A percentile compares a stretch with the other conserved stretches of the same genome.
These are phyloP conservation scores for Arabis alpina DNA, from an alignment of 345 rosid genomes.

Conservation along the genomic window DNA sequence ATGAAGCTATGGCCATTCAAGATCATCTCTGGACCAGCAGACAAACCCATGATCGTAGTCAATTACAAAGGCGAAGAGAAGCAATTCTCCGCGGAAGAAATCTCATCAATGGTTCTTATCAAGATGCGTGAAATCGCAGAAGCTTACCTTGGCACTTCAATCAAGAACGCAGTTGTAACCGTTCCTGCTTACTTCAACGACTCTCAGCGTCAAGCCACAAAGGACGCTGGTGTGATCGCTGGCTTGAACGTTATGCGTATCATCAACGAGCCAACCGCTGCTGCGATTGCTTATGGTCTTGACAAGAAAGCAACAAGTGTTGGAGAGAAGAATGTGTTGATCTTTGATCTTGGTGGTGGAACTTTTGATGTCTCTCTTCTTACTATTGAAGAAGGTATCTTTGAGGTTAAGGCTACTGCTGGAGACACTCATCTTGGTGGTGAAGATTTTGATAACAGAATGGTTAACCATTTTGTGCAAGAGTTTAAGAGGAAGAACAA, in stretches of 20 bases:
- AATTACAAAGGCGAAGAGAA: constrained; percentile 47
- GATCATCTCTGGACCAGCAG: constrained; percentile 40
- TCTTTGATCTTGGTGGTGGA: constrained; percentile 70
- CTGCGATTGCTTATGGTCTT: constrained; percentile 46
- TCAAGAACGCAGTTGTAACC: constrained; percentile 42
- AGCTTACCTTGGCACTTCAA: constrained; percentile 26
- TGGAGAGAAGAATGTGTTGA: constrained; percentile 44
- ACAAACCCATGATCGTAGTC: constrained; percentile 46
- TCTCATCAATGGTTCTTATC: constrained; percentile 40
- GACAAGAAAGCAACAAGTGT: constrained; percentile 44
- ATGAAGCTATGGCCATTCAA: constrained; percentile 48
- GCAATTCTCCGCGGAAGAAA: constrained; percentile 45
- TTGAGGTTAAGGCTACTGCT: constrained; percentile 66
- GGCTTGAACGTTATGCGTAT: constrained; percentile 41
- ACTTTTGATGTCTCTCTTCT: constrained; percentile 69
- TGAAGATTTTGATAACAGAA: constrained; percentile 69
- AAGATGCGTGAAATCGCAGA: constrained; percentile 45
- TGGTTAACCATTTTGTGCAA: constrained; percentile 68
- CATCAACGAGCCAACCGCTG: constrained; percentile 45
- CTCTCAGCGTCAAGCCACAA: constrained; percentile 43
- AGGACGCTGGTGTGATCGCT: constrained; percentile 39
- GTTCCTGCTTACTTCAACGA: constrained; percentile 49
- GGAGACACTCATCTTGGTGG: constrained; percentile 77
- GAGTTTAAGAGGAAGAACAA: constrained; percentile 69
- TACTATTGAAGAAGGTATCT: constrained; percentile 68